Evolutionary conservation across 176 grass and related monocot species (phyloP), one percentile per base, ranked within the genome.

Genomic region (Oryza rufipogon): DNA sequence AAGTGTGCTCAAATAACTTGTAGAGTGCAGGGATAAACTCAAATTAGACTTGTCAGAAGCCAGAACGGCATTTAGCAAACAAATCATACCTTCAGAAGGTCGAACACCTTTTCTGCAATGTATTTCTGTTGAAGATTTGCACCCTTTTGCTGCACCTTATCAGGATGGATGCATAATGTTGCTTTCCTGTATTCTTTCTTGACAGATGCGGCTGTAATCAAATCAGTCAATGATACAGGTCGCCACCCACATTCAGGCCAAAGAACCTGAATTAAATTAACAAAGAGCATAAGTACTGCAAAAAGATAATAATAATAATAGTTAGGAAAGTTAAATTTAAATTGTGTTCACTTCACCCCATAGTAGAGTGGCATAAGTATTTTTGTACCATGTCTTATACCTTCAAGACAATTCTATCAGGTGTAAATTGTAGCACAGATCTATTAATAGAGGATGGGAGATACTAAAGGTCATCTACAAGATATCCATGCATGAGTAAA

Each of bases 221-320:
- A 75, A 75, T 92, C 90, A 36, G 86, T 92, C 77, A 92, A 75
- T 66, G 90, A 89, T 75, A 92, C 30, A 48, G 90, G 80, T 23
- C 78, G 86, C 90, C 86, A 92, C 25, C 90, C 87, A 86, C 83
- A 85, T 80, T 92, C 87, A 68, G 87, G 87, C 90, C 90, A 87
- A 89, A 92, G 87, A 70, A 92, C 13, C 87, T 89, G 80, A 63
- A 81, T 58, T 42, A 80, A 25, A 17, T 64, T 64, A 49, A 79
- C 12, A 72, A 73, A 54, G 4, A 76, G 22, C 17, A 64, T 79
- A 13, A 86, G 28, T 36, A 73, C 20, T 47, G 67, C 28, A 32
- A 79, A 78, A 4, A 9, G 7, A 47, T 13, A 64, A 71, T 44
- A 44, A 44, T 10, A 44, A 44, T 11, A 44, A 10, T 44, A 44